Percentiles rank a stretch among this genome's conserved stretches.
These are phyloP conservation scores for Fusarium siculi DNA, from an alignment of 2,329 filamentous ascomycete species.

Conservation along the genomic window DNA sequence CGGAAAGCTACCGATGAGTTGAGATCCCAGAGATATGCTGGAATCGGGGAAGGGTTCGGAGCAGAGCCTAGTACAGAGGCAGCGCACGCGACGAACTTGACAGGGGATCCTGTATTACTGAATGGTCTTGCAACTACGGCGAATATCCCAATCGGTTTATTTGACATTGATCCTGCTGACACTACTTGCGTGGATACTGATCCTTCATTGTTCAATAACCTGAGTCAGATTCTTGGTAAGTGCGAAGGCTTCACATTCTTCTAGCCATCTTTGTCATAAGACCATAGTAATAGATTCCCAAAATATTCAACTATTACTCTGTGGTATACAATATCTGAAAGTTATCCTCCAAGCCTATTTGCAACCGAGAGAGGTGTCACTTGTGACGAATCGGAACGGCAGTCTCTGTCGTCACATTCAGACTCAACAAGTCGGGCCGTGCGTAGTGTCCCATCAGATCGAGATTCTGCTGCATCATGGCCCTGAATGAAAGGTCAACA, in stretches of 20 bases:
- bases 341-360: too few species aligned
- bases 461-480: not conserved
- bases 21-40: not conserved
- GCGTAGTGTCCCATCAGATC: not conserved
- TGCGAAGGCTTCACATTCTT: not conserved
- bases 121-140: not conserved
- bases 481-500: not conserved
- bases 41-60: not conserved
- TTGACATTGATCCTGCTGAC: not conserved
- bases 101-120: not conserved
- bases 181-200: not conserved
- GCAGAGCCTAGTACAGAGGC: not conserved
- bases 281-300: not conserved
- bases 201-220: not conserved
- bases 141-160: not conserved
- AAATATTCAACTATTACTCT: too few species aligned
- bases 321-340: not conserved
- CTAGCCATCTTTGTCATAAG: not conserved
- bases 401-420: not conserved
- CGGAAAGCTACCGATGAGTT: not conserved
- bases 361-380: accelerated
- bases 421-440: not conserved
- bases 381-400: not conserved
- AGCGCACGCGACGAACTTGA: not conserved
- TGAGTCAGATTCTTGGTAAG: not conserved